A percentile compares a stretch with the other conserved stretches of the same genome.
Evolutionary conservation across 129 eudicot genomes (phyloP).

Genomic region (Helichrysum umbraculigerum): DNA sequence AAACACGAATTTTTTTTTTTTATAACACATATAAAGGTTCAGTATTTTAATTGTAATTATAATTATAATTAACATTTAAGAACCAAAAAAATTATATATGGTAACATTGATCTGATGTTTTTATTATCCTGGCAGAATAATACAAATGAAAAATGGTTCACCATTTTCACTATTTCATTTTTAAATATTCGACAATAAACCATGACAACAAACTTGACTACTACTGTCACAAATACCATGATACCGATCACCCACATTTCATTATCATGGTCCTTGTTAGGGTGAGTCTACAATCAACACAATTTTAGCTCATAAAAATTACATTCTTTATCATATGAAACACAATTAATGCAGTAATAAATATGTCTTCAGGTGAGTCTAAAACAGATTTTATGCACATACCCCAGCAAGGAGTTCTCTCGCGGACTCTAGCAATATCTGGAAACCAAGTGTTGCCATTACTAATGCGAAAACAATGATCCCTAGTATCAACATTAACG

Average conservation of each 20-base stretch:
- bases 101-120: too few species aligned
- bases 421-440: conserved; percentile 71
- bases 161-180: too few species aligned
- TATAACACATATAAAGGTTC: too few species aligned
- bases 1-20: too few species aligned
- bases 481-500: conserved; percentile 44
- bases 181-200: too few species aligned
- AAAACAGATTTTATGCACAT: neutral
- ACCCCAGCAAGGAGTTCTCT: conserved; percentile 63
- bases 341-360: too few species aligned
- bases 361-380: neutral
- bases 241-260: conserved; percentile 89
- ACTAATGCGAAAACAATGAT: conserved; percentile 88
- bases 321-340: neutral
- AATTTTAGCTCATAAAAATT: neutral
- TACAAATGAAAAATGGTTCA: too few species aligned
- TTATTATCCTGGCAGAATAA: too few species aligned
- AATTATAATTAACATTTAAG: too few species aligned
- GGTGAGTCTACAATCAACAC: conserved; percentile 39
- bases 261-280: conserved; percentile 40
- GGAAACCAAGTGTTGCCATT: conserved; percentile 93
- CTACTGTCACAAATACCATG: conserved; percentile 67
- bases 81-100: too few species aligned
- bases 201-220: conserved; percentile 74
- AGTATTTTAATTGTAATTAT: too few species aligned